Base-by-base conservation (phyloP, 2,329 filamentous ascomycete genomes). In the Clarireedia paspali region DNA sequence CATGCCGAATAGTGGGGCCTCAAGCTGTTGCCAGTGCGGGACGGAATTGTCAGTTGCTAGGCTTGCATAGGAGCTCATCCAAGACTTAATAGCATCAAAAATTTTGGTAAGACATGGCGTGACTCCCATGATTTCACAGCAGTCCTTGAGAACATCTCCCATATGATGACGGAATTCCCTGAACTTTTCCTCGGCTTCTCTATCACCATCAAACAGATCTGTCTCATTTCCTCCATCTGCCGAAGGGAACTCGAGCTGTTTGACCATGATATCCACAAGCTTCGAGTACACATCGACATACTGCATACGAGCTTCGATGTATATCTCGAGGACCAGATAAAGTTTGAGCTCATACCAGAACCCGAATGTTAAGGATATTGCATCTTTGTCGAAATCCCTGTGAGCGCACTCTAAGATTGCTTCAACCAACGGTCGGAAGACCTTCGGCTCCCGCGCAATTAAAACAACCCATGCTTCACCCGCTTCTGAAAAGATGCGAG, bases 301-400 rank as follows among this genome's bases (percentile, higher is more conserved):
- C 64, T 88, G 80, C 60, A 90, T 72, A 51, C 91, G 84, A 42
- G 91, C 88, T 65, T 91, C 81, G 51, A 89, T 88, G 69, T 96
- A 99, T 63, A 87, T 87, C 38, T 97, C 92, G 53, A 99, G 73
- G 1, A 91, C 91, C 48, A 99, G 78, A 70, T 95, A 96, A 70
- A 96, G 91, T 76, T 99, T 99, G 47, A 99, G 80, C 69, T 99
- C 94, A 70, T 95, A 97, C 94, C 94, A 99, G 74, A 99, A 97
- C 63, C 84, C 84, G 73, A 99, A 99, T 0, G 95, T 99, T 66
- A 94, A 84, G 53, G 90, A 89, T 60, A 99, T 91, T 4, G 91
- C 90, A 63, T 99, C 94, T 59, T 88, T 84, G 53, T 96, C 92
- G 69, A 84, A 85, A 70, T 99, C 94, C 63, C 88, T 82, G 10